phyloP scores from a whole-genome alignment of 1,284 basidiomycete genomes.

The Malassezia globosa region DNA sequence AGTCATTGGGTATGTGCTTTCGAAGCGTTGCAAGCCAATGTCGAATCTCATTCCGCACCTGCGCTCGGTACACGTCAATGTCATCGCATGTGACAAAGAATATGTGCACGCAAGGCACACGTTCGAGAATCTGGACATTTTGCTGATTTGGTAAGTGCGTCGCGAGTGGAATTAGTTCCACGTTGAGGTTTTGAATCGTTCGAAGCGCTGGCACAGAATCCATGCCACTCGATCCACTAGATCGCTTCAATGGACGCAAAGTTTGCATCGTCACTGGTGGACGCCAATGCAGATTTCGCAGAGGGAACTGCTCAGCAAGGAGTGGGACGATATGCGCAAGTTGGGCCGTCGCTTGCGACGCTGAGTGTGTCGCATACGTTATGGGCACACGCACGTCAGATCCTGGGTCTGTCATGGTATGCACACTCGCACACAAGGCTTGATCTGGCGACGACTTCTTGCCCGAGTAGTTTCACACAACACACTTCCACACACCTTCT shows the following conservation, averaged over 20 bases:
- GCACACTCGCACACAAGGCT: too few species aligned
- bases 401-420: too few species aligned
- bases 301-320: conserved; percentile 34
- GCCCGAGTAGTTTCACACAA: too few species aligned
- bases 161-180: conserved; percentile 10
- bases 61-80: conserved; percentile 40
- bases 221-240: background rate
- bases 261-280: conserved; percentile 12
- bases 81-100: conserved; percentile 42
- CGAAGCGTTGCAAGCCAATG: conserved; percentile 37
- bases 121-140: conserved; percentile 3
- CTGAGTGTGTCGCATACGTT: conserved; percentile 35
- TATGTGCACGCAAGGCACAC: conserved; percentile 34
- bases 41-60: conserved; percentile 39
- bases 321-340: conserved; percentile 26
- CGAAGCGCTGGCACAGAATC: conserved; percentile 10
- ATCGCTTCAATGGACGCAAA: background rate
- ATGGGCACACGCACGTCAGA: too few species aligned
- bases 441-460: background rate
- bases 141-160: background rate
- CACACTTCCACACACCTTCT: too few species aligned
- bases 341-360: conserved; percentile 28
- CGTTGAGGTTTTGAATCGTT: conserved; percentile 4
- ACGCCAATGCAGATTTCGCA: conserved; percentile 43
- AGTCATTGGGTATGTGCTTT: conserved; percentile 19